Evolutionary conservation across 2,329 filamentous ascomycete genomes (phyloP), one percentile per base, ranked within the genome.

Genomic region (Septoria petroselini): DNA sequence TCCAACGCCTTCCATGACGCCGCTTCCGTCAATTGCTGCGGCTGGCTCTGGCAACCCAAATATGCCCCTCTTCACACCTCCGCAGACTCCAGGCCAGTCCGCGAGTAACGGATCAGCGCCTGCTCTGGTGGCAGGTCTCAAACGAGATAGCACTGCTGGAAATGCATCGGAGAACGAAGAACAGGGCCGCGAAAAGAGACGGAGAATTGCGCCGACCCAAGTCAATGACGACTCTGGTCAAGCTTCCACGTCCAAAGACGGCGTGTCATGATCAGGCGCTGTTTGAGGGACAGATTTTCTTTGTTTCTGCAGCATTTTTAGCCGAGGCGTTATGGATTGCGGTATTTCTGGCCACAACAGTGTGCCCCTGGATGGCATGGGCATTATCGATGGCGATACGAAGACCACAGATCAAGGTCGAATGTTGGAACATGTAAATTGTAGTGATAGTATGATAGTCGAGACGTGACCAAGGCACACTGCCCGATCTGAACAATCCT

Each of bases 31-130:
- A 4, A 57, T 64, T n/a, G 63, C 71, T 15, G 70, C 70, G 2
- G 65, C 64, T 7, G 64, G 63, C 7, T 62, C 62, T 3, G 52
- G 52, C 2, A 52, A 47, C 21, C 42, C 48, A 4, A 47, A 21
- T 15, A 72, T 94, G 35, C 87, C 90, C 0, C 81, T 95, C 62
- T 88, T 87, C 30, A 96, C 91, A 6, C 91, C 93, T 2, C 93
- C 91, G 1, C 86, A 95, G 67, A 97, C 91, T 2, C 91, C 91
- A 4, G 73, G 80, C 51, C 69, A 57, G 30, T 65, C 34, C 62
- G 62, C 53, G 23, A 57, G 45, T 15, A 19, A 18, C 19, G 44
- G 42, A 14, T 43, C 48, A 8, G 30, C 43, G 29, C 40, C 52
- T 14, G 29, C 47, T 18, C 21, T 30, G 27, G 44, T 41, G 17